Conservation (phyloP, 1,284 basidiomycete species). For the Microbotryum violaceum region DNA sequence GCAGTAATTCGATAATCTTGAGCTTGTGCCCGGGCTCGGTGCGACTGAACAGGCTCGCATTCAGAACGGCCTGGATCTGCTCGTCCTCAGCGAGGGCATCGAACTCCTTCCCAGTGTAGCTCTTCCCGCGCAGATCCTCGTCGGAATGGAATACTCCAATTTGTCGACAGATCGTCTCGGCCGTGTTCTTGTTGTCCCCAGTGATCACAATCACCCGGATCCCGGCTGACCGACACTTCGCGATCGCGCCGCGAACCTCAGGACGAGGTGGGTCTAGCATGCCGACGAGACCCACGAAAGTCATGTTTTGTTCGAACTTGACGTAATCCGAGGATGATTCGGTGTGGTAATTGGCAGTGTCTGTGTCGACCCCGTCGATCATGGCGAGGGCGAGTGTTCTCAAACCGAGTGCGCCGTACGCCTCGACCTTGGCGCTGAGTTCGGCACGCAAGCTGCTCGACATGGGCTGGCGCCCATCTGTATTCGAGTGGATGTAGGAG, state of each 20-base stretch:
- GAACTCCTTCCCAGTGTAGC: constrained; percentile 87
- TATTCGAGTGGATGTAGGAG: constrained; percentile 38
- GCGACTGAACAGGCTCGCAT: constrained; percentile 81
- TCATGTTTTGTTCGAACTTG: constrained; percentile 80
- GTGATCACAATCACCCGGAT: constrained; percentile 97
- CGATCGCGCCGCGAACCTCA: constrained; percentile 79
- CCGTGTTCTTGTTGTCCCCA: constrained; percentile 96
- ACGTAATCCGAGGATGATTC: constrained; percentile 72
- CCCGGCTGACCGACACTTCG: constrained; percentile 83
- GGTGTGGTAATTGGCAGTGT: constrained; percentile 69
- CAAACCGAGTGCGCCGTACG: constrained; percentile 74
- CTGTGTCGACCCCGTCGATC: constrained; percentile 65
- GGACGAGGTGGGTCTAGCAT: constrained; percentile 98
- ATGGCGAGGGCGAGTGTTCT: constrained; percentile 88
- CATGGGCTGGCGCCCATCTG: constrained; percentile 46
- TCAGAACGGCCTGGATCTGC: constrained; percentile 74
- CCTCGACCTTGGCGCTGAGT: constrained; percentile 55
- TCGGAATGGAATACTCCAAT: constrained; percentile 84
- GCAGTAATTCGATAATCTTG: constrained; percentile 90
- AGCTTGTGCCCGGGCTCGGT: constrained; percentile 95
- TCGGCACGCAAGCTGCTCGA: constrained; percentile 54
- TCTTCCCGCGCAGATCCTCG: constrained; percentile 61
- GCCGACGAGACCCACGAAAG: constrained; percentile 89
- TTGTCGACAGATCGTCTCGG: constrained; percentile 91
- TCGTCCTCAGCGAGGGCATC: constrained; percentile 71